Base-by-base conservation (phyloP, 148 eudicot genomes). In the Dysphania ambrosioides region DNA sequence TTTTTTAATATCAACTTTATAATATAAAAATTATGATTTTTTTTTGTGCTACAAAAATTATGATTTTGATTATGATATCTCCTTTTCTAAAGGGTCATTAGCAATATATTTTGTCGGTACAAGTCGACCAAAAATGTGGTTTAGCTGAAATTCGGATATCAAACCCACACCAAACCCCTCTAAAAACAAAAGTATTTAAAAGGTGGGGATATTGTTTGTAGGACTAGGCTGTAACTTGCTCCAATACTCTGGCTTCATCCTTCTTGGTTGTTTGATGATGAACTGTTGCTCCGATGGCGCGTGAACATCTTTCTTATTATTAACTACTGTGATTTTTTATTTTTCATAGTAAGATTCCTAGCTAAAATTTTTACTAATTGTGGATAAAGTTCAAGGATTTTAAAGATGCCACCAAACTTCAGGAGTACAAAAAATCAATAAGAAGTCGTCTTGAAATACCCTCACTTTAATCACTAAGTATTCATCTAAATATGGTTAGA, bases 121-220 rank as follows among this genome's bases (percentile, higher is more conserved):
- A 42, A 74, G 74, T 79, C 74, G 70, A 62, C 74, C 82, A 74
- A 69, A 47, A 49, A 27, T 44, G 24, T 12, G 41, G 29, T 23
- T 53, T 38, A 38, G 31, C 62, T 61, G 24, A 68, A 73, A 59
- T 47, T 41, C 5, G 81, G 60, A 66, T 72, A 24, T 47, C 55
- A 74, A 38, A 55, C 27, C 34, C 72, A 66, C 51, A 75, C 72
- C 59, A 80, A 75, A 55, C 51, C 68, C 47, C 16, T 30, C 47
- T n/a, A 66, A 38, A n/a, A 66, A 40, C 13, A 36, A 57, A 57
- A 58, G 10, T n/a, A 26, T 6, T 30, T 32, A 35, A 58, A 27
- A 66, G 35, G 32, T 27, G 34, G 42, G 62, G 65, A 15, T 36
- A 11, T n/a, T 24, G 62, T 34, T 49, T 51, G 60, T 70, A 29